phyloP scores from a whole-genome alignment of 345 rosid species.

The Leavenworthia alabamica region DNA sequence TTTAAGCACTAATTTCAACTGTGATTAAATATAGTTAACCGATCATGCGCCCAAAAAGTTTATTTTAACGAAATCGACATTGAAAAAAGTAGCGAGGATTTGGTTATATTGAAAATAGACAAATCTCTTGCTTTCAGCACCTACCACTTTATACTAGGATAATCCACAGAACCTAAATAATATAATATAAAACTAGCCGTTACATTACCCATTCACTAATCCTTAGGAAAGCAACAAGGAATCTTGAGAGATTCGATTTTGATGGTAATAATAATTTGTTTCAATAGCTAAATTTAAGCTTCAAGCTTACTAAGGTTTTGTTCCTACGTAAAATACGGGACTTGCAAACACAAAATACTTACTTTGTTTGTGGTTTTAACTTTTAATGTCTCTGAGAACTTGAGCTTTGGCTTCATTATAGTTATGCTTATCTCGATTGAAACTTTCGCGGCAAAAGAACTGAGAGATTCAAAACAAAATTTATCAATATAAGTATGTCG shows the following conservation, averaged over 20 bases:
- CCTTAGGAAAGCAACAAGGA: conserved; percentile 6
- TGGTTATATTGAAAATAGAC: conserved; percentile 14
- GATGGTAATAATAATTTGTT: background rate
- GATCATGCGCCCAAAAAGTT: conserved; percentile 5
- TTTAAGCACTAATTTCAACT: background rate
- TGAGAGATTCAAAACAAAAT: background rate
- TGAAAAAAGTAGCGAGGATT: background rate
- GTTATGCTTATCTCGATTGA: conserved; percentile 9
- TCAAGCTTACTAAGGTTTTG: conserved; percentile 1
- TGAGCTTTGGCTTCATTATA: background rate
- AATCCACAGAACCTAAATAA: conserved; percentile 3
- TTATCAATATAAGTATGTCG: background rate
- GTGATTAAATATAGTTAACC: background rate
- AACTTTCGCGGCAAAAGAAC: conserved; percentile 28
- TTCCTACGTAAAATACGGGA: background rate
- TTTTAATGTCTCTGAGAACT: background rate
- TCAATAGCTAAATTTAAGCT: conserved; percentile 1
- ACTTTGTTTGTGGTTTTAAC: background rate
- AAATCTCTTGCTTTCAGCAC: conserved; percentile 32
- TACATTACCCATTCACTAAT: conserved; percentile 16
- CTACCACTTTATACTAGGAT: conserved; percentile 17
- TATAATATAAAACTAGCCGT: conserved; percentile 22
- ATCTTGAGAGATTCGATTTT: conserved; percentile 6
- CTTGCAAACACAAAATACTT: conserved; percentile 12
- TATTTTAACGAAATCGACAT: background rate